Evolutionary conservation across 441 rosid species (phyloP), one percentile per base, ranked within the genome.

Genomic region (Mallotus japonicus): DNA sequence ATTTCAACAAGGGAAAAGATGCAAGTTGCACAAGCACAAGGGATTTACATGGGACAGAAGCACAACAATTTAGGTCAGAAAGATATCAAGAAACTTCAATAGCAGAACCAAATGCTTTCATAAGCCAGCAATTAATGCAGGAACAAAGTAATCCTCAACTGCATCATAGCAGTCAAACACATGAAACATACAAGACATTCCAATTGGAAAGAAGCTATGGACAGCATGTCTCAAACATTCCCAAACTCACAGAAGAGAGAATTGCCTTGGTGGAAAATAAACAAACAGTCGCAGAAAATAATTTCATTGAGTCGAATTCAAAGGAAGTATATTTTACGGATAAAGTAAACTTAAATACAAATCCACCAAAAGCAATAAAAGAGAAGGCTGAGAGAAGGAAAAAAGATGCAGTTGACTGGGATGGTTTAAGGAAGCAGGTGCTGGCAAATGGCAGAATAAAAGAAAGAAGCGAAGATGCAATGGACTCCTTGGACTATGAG

Each of bases 401-500:
- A 72, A 90, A 83, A 65, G 82, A 83, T 71, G 78, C 78, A 78
- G 60, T 82, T 78, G 90, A 96, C 77, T 96, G 99, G 99, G 99
- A 96, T 73, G 71, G 71, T 60, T 80, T 96, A 73, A 85, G 99
- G 77, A 86, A 75, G 72, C 79, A 87, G 54, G 97, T 75, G 65
- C 81, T 67, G 67, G 68, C 73, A 67, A 79, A 82, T 67, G 76
- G 83, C 62, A 65, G 69, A 76, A 83, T 9, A 76, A 85, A 78
- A 72, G 97, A 88, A 82, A 86, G 88, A 84, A 83, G 84, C 74
- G 55, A 74, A 70, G 89, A 88, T 40, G 71, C 84, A 24, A 83
- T 76, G 90, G 98, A 96, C 85, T 87, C 98, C 49, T 56, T 93
- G 58, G 97, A 96, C 85, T 93, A 90, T 67, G 95, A 92, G 86